Percentiles rank a stretch among this genome's conserved stretches.
Evolutionary conservation across 1,284 basidiomycete species (phyloP).

Genomic region (Cutaneotrichosporon sp.): DNA sequence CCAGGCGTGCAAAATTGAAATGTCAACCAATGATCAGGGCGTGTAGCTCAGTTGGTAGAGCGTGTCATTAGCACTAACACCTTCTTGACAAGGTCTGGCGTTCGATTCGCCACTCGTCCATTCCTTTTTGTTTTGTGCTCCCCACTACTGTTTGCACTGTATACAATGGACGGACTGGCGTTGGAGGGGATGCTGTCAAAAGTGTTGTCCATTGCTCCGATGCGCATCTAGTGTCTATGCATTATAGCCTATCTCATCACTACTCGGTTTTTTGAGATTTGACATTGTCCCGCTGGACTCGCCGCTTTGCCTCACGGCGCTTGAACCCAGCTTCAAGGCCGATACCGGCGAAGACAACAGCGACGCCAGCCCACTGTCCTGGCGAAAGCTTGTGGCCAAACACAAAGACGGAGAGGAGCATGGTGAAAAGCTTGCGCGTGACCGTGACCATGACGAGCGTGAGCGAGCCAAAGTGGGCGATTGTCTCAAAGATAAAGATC

Average conservation of each 20-base stretch:
- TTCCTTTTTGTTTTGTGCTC: too few relatives aligned
- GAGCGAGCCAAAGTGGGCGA: constrained; percentile 90
- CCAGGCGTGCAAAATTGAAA: too few relatives aligned
- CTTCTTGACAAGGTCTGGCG: too few relatives aligned
- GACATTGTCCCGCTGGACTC: constrained; percentile 29
- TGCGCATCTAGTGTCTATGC: background rate
- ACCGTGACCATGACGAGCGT: constrained; percentile 91
- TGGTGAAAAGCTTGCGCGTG: constrained; percentile 97
- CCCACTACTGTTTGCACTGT: too few relatives aligned
- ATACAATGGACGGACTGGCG: too few relatives aligned
- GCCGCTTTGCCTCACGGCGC: constrained; percentile 33
- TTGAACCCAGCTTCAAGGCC: constrained; percentile 88
- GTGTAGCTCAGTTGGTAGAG: too few relatives aligned
- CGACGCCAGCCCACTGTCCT: constrained; percentile 89
- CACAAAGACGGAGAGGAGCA: constrained; percentile 89
- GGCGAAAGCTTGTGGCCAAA: constrained; percentile 79
- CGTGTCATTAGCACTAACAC: too few relatives aligned
- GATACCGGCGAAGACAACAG: constrained; percentile 86
- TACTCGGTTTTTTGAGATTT: background rate
- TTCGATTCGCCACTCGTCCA: too few relatives aligned
- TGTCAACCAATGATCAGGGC: too few relatives aligned
- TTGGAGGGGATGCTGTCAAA: too few relatives aligned
- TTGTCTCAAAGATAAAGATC: constrained; percentile 96
- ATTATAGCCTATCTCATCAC: background rate
- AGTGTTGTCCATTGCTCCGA: too few relatives aligned